Base-by-base conservation (phyloP, 1,139 yeast species). In the Suhomyces terraborum region DNA sequence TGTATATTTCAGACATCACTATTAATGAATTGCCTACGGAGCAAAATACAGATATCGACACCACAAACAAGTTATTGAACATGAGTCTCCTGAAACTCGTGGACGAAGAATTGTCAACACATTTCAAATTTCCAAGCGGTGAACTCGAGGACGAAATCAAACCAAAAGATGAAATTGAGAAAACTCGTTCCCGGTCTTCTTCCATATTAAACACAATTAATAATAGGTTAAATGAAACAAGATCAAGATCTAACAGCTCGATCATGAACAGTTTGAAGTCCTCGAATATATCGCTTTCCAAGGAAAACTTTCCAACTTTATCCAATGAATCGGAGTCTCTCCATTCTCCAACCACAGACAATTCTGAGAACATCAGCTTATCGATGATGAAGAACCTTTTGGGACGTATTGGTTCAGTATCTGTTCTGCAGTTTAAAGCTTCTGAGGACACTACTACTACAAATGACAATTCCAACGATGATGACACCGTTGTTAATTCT, bases 121-220 rank as follows among this genome's bases (percentile, higher is more conserved):
- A 62, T 43, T 65, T 59, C 47, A 58, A 65, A 39, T 64, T 65
- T 36, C 71, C 73, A 1, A 55, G 52, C 19, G 66, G 64, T 1
- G 53, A 58, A 35, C 38, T 56, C 22, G 53, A 45, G 7, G 55
- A 55, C 4, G 30, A 21, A 12, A 23, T 27, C 8, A 43, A 44
- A 23, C 49, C 46, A 6, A 49, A 52, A 26, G 52, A 46, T 18
- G 53, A 50, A 10, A 45, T 41, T 6, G 56, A 54, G 27, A 44
- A 51, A 32, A 49, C 49, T 18, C 46, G 77, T 30, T 67, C 74
- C 6, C 54, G 77, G 25, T 70, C 76, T 4, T 58, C 69, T 8
- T 70, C 76, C 0, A 45, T 72, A 10, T 55, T 72, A 43, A 70
- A 70, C 43, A 62, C 71, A 8, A 58, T 72, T 8, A 61, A 66